phyloP scores from a whole-genome alignment of 768 basidiomycete species.

The Coprinopsis cinerea region DNA sequence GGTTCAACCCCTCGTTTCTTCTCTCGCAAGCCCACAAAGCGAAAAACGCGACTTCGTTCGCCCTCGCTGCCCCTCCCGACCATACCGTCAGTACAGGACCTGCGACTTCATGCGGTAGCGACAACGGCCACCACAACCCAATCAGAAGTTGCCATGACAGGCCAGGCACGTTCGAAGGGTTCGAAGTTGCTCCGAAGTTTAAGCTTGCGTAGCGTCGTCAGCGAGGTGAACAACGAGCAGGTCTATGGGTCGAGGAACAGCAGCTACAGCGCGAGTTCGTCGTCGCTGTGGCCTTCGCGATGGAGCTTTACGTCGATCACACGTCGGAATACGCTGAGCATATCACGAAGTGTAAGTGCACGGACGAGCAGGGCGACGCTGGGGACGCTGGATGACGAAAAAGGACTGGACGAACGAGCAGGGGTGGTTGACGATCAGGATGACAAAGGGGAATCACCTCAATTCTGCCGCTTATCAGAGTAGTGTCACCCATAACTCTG shows the following conservation, averaged over 20 bases:
- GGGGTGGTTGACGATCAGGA: background rate
- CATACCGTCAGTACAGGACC: background rate
- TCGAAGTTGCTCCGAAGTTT: conserved; percentile 1
- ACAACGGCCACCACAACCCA: background rate
- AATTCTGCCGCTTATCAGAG: background rate
- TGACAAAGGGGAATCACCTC: background rate
- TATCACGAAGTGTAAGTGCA: background rate
- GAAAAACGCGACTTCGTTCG: conserved; percentile 6
- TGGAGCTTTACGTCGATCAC: background rate
- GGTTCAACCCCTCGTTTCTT: too few relatives aligned
- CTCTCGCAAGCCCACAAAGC: conserved; percentile 5
- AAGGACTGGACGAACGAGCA: too few relatives aligned
- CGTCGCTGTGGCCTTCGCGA: background rate
- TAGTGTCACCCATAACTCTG: background rate
- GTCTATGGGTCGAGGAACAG: background rate
- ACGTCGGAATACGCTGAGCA: background rate
- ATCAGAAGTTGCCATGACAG: background rate
- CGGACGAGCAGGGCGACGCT: background rate
- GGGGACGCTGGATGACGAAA: background rate
- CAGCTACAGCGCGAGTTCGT: background rate
- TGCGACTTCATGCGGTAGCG: background rate
- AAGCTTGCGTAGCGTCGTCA: background rate
- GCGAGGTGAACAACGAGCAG: background rate
- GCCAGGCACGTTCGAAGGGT: background rate
- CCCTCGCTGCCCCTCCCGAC: background rate